Evolutionary conservation across 306 rosid genomes (phyloP), one percentile per base, ranked within the genome.

Genomic region (Boehmeria nivea): DNA sequence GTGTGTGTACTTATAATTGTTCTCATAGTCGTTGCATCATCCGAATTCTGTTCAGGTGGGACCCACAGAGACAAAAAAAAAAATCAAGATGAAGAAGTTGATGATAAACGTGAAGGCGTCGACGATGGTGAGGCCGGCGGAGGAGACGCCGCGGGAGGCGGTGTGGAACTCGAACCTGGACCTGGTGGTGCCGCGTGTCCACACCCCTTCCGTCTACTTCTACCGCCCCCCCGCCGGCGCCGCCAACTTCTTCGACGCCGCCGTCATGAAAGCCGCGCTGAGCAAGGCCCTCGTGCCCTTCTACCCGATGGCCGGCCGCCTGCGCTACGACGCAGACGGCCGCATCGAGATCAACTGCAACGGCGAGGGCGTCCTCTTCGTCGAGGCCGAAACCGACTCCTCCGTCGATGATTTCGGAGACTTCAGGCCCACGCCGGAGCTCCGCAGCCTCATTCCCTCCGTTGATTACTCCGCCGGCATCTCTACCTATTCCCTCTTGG

Each of bases 101-200:
- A 76, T 54, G 0, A 73, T 79, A 51, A 61, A 68, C 43, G 81
- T 83, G 44, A 75, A 71, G 72, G 79, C 76, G 7, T 75, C 87
- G 33, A 81, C 86, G 20, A 70, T 83, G 84, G 95, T 90, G 45
- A 64, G 74, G 53, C 97, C 88, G 31, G 70, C 81, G 23, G 73
- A 63, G 75, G 88, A 76, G 71, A 79, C 72, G 25, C 85, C 85
- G 9, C 76, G 52, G 5, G 42, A 65, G 15, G 31, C 62, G 21
- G 49, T 89, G 20, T 89, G 97, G 97, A 83, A 83, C 70, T 76
- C 97, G 3, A 86, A 79, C 73, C 75, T 86, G 12, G 97, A 90
- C 44, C 49, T 83, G 37, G 94, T 90, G 47, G 75, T 79, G n/a
- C 77, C 93, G 1, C 76, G 75, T 27, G 72, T 70, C 43, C 90